Evolutionary conservation across 139 green algal species (phyloP), one percentile per base, ranked within the genome.

Genomic region (Klebsormidium nitens): DNA sequence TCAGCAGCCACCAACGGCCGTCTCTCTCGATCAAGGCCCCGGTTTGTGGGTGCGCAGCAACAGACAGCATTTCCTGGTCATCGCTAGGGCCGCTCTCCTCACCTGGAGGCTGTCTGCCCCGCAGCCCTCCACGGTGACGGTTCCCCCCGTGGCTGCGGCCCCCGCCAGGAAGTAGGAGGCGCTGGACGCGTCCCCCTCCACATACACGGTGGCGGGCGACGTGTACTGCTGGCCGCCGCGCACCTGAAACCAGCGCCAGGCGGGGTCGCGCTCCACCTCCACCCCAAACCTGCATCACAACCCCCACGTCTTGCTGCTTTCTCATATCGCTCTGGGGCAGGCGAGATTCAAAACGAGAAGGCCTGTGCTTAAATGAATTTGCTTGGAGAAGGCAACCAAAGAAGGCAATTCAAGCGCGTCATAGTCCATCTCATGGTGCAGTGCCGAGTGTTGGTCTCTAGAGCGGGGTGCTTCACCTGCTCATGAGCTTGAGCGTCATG

Each of bases 401-500:
- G n/a, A n/a, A n/a, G n/a, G n/a, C n/a, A n/a, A n/a, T n/a, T n/a
- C n/a, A n/a, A n/a, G n/a, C n/a, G n/a, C n/a, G n/a, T n/a, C n/a
- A n/a, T n/a, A n/a, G n/a, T 50, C 42, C 14, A 50, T 50, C 42
- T 11, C 14, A 14, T 50, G 14, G 14, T 11, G 42, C 42, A 50
- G 11, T 11, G 42, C 11, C 11, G 42, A 50, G 42, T 62, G 11
- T 37, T 14, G 17, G 11, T 62, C 28, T 29, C 14, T 62, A 62
- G 19, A 19, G 14, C 19, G 23, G 8, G 14, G 26, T 26, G 19
- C 52, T 28, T n/a, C n/a, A 61, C 17, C 72, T 35, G 84, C 96
- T 83, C 94, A 98, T 98, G 3, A 99, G 87, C 76, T 91, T 89
- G 34, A 97, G 78, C 0, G 94, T 99, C 94, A 99, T 99, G 74